Base-by-base conservation (phyloP, 2,329 filamentous ascomycete genomes). In the Phaeosphaeria sp. region DNA sequence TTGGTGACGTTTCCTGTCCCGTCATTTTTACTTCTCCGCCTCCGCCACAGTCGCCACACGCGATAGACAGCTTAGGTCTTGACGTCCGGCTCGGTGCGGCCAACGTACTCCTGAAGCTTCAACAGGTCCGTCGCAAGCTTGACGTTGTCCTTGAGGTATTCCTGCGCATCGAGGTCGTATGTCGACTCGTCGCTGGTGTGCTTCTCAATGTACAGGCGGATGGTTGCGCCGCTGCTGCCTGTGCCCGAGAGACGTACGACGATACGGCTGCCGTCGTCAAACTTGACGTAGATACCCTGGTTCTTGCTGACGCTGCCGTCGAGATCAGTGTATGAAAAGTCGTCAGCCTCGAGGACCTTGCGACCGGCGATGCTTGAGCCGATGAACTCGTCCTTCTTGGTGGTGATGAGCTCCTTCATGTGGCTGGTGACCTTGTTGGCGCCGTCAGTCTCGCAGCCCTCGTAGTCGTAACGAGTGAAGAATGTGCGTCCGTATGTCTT, bases 401-500 rank as follows among this genome's bases (percentile, higher is more conserved):
- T 82, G 40, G 87, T 88, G 71, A 97, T 91, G 65, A 96, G 85
- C 64, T 89, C 88, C 71, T 89, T 86, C 73, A 99, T 85, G 72
- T 92, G 89, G 55, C 87, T 89, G 46, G 97, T 90, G 57, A 99
- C 89, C 82, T 96, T 94, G 82, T 91, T 91, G 63, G 95, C 95
- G 42, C 91, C 93, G 8, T 94, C 92, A 47, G 89, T 90, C 82
- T 97, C 93, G 65, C 96, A 93, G 68, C 96, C 87, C 82, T 99
- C 95, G 81, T 97, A 99, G 81, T 99, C 95, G 81, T 98, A 98
- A 64, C 95, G 92, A 44, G 95, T 99, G 86, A 99, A 99, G 85
- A 98, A 99, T 30, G 93, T 97, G 58, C 95, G 93, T 73, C 95
- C 95, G 78, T 99, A 99, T 56, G 88, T 91, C 73, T 87, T 86